Conservation (phyloP, 768 basidiomycete genomes). For the Mycena vitilis region DNA sequence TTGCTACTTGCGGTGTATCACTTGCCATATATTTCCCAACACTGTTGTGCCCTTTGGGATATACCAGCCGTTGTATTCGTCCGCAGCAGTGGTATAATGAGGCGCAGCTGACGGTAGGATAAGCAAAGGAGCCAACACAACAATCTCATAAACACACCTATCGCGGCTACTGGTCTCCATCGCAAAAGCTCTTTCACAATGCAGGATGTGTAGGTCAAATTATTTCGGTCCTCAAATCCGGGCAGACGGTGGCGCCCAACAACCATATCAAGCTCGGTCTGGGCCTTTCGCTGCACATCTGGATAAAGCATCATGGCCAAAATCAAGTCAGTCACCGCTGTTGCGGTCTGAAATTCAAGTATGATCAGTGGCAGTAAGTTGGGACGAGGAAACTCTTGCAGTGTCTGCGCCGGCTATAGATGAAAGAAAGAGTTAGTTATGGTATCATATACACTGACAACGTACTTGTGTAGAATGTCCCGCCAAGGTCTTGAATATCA, state of each 20-base stretch:
- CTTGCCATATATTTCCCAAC: not conserved
- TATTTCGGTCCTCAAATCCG: not conserved
- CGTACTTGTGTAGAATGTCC: not conserved
- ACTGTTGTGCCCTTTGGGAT: not conserved
- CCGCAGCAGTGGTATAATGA: slow-evolving; percentile 5
- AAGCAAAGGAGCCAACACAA: not conserved
- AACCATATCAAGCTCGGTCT: not conserved
- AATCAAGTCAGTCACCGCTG: not conserved
- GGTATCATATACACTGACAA: not conserved
- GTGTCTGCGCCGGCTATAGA: slow-evolving; percentile 3
- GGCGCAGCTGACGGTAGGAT: slow-evolving; percentile 1
- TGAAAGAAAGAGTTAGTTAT: not conserved
- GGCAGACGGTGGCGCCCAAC: slow-evolving; percentile 13
- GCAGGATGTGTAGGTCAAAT: not conserved
- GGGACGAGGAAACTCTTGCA: not conserved
- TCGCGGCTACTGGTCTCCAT: slow-evolving; percentile 9
- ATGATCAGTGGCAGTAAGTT: too few species aligned
- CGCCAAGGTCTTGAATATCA: slow-evolving; percentile 1
- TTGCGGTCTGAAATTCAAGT: not conserved
- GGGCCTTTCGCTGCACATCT: slow-evolving; percentile 3
- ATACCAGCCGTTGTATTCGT: not conserved
- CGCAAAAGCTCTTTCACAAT: not conserved
- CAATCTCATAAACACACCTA: not conserved
- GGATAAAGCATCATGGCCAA: slow-evolving; percentile 14
- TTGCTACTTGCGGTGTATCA: too few species aligned